Percentiles rank a stretch among this genome's conserved stretches.
phyloP scores from a whole-genome alignment of 2,329 filamentous ascomycete genomes.

The Penicillium sp. region DNA sequence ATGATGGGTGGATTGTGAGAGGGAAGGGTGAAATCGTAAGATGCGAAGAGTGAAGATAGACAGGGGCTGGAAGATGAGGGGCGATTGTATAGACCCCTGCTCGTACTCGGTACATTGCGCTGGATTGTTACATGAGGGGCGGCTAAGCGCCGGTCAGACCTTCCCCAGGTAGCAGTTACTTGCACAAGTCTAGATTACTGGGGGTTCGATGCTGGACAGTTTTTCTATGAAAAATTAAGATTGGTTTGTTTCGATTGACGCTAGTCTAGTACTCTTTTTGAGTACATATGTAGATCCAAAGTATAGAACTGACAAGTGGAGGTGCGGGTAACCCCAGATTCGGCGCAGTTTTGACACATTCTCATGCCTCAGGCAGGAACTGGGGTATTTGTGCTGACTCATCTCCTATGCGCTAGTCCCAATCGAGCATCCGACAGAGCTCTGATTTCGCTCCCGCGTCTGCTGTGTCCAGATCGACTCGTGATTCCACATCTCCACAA shows the following conservation, averaged over 20 bases:
- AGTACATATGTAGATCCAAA: neutral
- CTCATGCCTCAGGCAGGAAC: constrained; percentile 6
- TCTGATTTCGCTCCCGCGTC: constrained; percentile 16
- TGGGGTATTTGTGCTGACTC: constrained; percentile 20
- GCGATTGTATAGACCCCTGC: constrained; percentile 16
- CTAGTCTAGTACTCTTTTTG: neutral
- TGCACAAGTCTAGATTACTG: neutral
- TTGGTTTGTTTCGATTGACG: neutral
- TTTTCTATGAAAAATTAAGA: neutral
- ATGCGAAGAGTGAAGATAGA: constrained; percentile 1
- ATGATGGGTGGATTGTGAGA: constrained; percentile 12
- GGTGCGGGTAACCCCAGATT: neutral
- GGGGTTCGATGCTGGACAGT: neutral
- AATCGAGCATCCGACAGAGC: constrained; percentile 15
- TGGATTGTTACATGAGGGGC: constrained; percentile 2
- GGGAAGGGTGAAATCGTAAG: neutral
- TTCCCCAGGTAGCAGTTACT: constrained; percentile 8
- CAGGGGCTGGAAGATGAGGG: constrained; percentile 10
- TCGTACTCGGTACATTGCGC: constrained; percentile 15
- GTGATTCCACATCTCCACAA: neutral
- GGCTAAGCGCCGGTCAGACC: constrained; percentile 1
- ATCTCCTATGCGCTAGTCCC: constrained; percentile 12
- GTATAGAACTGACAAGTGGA: neutral
- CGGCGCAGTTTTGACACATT: neutral
- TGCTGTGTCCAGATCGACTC: constrained; percentile 3